These are phyloP conservation scores for Penicillium decumbens DNA, from an alignment of 2,329 filamentous ascomycete genomes.

Conservation along the genomic window DNA sequence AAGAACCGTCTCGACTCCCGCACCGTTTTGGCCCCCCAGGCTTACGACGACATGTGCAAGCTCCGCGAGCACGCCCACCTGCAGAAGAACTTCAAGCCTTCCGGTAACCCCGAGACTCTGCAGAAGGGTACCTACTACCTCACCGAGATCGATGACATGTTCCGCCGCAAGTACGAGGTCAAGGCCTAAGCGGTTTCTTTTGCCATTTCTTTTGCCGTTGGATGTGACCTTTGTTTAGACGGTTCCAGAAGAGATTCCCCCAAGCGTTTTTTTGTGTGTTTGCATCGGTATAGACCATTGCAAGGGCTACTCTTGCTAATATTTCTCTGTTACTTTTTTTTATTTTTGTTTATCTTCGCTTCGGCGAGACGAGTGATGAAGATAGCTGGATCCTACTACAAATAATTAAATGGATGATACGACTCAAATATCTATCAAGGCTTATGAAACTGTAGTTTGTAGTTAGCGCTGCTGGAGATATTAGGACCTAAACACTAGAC, in stretches of 20 bases:
- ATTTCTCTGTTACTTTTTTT: background rate
- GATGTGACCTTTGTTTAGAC: slow-evolving; percentile 29
- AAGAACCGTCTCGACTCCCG: slow-evolving; percentile 63
- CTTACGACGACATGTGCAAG: slow-evolving; percentile 75
- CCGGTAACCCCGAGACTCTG: slow-evolving; percentile 64
- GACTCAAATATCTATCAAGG: background rate
- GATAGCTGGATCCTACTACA: background rate
- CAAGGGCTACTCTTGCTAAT: slow-evolving; percentile 9
- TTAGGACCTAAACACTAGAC: slow-evolving; percentile 9
- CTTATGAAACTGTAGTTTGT: no score
- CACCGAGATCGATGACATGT: slow-evolving; percentile 76
- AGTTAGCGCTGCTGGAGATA: background rate
- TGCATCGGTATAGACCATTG: slow-evolving; percentile 24
- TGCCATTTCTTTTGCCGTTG: slow-evolving; percentile 25
- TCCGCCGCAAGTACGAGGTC: slow-evolving; percentile 71
- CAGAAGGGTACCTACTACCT: slow-evolving; percentile 70
- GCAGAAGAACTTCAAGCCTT: slow-evolving; percentile 70
- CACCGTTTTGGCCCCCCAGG: slow-evolving; percentile 62
- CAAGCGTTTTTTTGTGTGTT: slow-evolving; percentile 26
- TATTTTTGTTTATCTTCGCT: slow-evolving; percentile 7
- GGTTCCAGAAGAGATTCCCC: slow-evolving; percentile 34
- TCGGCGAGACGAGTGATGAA: slow-evolving; percentile 1
- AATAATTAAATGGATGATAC: background rate
- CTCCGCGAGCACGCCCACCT: slow-evolving; percentile 79
- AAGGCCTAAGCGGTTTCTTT: slow-evolving; percentile 56